Evolutionary conservation across 345 rosid species (phyloP).

Genomic region (Diplotaxis tenuifolia): DNA sequence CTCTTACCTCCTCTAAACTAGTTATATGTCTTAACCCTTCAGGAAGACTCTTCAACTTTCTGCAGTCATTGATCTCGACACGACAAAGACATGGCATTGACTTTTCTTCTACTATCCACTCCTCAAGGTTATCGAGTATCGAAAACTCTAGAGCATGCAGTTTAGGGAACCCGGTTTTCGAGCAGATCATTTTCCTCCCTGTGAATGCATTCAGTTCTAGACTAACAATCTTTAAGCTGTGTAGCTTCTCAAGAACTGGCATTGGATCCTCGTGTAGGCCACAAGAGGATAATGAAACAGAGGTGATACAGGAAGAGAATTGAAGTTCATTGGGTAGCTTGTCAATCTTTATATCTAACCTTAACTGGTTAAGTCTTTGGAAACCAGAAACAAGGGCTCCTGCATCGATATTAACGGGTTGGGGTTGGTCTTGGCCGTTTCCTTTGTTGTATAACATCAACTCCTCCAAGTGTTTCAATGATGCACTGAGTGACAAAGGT

Average conservation of each 20-base stretch:
- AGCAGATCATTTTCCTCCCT: constrained; percentile 38
- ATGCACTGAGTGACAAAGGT: constrained; percentile 1
- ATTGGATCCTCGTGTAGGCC: constrained; percentile 44
- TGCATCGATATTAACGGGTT: constrained; percentile 5
- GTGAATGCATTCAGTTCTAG: constrained; percentile 30
- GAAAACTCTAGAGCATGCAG: constrained; percentile 8
- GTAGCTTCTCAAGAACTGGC: constrained; percentile 45
- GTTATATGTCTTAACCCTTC: constrained; percentile 7
- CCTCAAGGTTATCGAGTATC: constrained; percentile 10
- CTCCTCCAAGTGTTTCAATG: constrained; percentile 17
- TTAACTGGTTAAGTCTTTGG: constrained; percentile 22
- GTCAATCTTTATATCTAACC: constrained; percentile 33
- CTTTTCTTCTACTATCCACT: constrained; percentile 26
- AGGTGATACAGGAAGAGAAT: constrained; percentile 37
- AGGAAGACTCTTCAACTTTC: constrained; percentile 24
- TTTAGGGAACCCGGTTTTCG: too few relatives aligned
- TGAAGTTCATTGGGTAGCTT: constrained; percentile 33
- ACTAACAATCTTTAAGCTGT: constrained; percentile 32
- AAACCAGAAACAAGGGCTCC: constrained; percentile 25
- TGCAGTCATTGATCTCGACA: constrained; percentile 22
- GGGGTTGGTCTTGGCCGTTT: background rate
- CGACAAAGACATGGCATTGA: constrained; percentile 12
- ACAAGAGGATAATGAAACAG: constrained; percentile 39
- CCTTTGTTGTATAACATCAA: constrained; percentile 18
- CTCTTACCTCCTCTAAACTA: background rate